Base-by-base conservation (phyloP, 352 stramenopile species). In the Pythium aristosporum region DNA sequence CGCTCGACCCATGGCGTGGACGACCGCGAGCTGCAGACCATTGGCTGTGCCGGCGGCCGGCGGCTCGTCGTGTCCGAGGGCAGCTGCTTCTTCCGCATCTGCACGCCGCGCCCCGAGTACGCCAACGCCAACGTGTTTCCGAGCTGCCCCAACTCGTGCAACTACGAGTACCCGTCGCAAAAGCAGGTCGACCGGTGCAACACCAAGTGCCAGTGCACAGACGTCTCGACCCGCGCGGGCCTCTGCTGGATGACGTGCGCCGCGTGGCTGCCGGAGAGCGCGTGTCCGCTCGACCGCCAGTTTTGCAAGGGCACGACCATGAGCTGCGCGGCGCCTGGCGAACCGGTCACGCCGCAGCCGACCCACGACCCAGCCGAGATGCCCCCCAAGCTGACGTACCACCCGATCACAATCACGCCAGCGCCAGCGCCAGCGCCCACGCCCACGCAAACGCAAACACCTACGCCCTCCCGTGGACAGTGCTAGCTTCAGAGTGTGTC, bases 211-310 rank as follows among this genome's bases (percentile, higher is more conserved):
- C 63, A 78, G 32, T 82, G 75, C 59, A 71, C 52, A 10, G 63
- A 74, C 64, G 7, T 69, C 50, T 5, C 58, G 18, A 39, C 52
- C 9, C 23, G 69, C 11, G 73, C 62, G 2, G 75, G 76, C 8
- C n/a, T 76, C 7, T 89, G 77, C 67, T 87, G 80, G 80, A 87
- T 87, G 77, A 59, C 84, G 12, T 89, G 80, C 44, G 72, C 80
- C 6, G 58, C 57, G 52, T 60, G 50, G 18, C 55, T 78, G 30
- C 54, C 47, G 5, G 47, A 52, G 3, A 47, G 42, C 28, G 51
- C 71, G 41, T 82, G 77, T 48, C 47, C 68, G 3, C 50, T 76
- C 51, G 59, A 75, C 67, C 49, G 73, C 20, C 75, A 79, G 46
- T 57, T 60, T 30, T 83, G 75, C 34, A 67, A 65, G 28, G 68